These are phyloP conservation scores for Cinchona pubescens DNA, from an alignment of 257 asterid genomes.

Conservation along the genomic window DNA sequence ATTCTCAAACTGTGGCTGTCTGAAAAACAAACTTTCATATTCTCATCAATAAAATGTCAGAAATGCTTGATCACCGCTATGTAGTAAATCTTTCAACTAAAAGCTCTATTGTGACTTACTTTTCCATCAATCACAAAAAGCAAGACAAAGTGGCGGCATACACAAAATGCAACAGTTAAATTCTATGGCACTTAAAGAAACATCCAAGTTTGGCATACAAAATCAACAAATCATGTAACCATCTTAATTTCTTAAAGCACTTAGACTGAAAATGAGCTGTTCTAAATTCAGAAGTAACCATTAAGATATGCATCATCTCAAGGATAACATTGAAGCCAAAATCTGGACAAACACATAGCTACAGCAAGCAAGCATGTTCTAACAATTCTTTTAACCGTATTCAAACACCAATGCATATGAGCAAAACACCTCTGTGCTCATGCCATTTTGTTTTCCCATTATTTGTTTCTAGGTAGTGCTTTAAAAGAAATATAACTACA, in stretches of 20 bases:
- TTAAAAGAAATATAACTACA: neutral
- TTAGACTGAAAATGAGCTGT: neutral
- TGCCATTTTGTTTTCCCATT: neutral
- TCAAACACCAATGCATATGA: neutral
- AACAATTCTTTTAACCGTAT: too few species aligned
- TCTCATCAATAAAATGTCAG: slow-evolving; percentile 16
- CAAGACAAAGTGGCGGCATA: neutral
- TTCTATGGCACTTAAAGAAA: too few species aligned
- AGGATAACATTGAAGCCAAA: neutral
- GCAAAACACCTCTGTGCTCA: neutral
- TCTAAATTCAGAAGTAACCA: neutral
- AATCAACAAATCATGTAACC: neutral
- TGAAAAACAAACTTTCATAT: too few species aligned
- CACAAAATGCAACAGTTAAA: neutral
- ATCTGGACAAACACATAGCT: neutral
- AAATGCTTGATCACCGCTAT: neutral
- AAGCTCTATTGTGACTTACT: neutral
- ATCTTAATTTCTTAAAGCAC: neutral
- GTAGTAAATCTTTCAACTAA: neutral
- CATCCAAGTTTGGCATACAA: neutral
- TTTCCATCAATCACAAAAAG: neutral
- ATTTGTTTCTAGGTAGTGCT: neutral
- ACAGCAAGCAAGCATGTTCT: neutral
- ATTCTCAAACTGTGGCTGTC: neutral
- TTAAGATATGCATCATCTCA: neutral